phyloP scores from a whole-genome alignment of 1,284 basidiomycete species.

The Moniliella sp. region DNA sequence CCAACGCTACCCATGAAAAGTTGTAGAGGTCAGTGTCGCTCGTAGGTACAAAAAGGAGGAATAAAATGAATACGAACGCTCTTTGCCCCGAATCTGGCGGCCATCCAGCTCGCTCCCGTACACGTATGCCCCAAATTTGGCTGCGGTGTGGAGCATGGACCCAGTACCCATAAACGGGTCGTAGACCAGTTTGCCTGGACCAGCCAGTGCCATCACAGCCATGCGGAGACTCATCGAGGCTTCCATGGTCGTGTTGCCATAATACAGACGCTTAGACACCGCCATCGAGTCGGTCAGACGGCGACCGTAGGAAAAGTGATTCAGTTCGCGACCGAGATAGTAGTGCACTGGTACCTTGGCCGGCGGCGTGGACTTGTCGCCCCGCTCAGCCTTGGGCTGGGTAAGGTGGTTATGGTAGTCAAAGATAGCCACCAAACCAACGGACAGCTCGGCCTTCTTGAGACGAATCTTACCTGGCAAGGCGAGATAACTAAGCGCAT shows the following conservation, averaged over 20 bases:
- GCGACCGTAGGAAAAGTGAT: slow-evolving; percentile 7
- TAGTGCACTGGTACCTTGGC: neutral
- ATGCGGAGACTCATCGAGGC: slow-evolving; percentile 78
- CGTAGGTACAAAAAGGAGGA: neutral
- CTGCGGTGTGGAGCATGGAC: slow-evolving; percentile 62
- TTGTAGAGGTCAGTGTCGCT: slow-evolving; percentile 1
- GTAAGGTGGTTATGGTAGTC: neutral
- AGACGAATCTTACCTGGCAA: neutral
- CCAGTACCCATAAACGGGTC: slow-evolving; percentile 94
- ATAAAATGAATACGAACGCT: slow-evolving; percentile 15
- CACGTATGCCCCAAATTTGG: slow-evolving; percentile 66
- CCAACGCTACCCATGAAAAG: neutral
- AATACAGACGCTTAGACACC: slow-evolving; percentile 67
- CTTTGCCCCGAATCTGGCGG: slow-evolving; percentile 81
- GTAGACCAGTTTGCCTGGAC: slow-evolving; percentile 69
- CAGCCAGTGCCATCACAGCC: slow-evolving; percentile 77
- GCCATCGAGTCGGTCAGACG: slow-evolving; percentile 37
- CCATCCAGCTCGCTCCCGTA: slow-evolving; percentile 93
- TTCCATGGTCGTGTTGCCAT: slow-evolving; percentile 95
- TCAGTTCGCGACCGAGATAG: slow-evolving; percentile 13
- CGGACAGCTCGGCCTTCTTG: neutral
- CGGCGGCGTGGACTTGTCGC: neutral
- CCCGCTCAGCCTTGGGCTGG: neutral
- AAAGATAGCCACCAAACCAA: neutral
- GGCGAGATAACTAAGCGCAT: neutral